Percentiles rank a stretch among this genome's conserved stretches.
These are phyloP conservation scores for Austroboletus rostrupii DNA, from an alignment of 1,284 basidiomycete species.

Conservation along the genomic window DNA sequence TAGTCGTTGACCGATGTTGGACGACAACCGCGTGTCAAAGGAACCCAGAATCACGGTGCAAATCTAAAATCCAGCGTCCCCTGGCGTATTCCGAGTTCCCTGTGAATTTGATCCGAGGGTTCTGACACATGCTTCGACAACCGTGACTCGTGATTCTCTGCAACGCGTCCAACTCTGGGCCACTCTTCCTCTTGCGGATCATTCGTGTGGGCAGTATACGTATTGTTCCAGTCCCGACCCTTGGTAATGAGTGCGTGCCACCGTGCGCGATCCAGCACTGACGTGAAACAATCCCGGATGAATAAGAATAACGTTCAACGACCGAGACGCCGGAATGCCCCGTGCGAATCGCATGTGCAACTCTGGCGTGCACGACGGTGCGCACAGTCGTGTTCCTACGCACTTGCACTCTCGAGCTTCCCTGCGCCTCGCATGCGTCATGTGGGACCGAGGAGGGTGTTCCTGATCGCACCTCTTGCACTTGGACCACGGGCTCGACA, in stretches of 20 bases:
- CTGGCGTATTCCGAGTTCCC: background rate
- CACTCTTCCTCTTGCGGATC: too few species aligned
- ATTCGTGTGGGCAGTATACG: too few species aligned
- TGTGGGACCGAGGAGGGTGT: background rate
- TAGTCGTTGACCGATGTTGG: background rate
- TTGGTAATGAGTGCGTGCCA: too few species aligned
- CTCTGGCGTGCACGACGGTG: background rate
- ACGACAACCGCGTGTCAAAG: background rate
- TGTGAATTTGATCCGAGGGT: slow-evolving; percentile 26
- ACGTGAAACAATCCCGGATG: too few species aligned
- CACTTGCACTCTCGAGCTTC: too few species aligned
- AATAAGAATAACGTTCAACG: too few species aligned
- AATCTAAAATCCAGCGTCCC: slow-evolving; percentile 9
- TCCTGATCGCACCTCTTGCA: background rate
- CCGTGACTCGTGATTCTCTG: slow-evolving; percentile 11
- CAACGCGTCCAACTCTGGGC: background rate
- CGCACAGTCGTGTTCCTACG: background rate
- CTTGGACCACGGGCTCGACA: background rate
- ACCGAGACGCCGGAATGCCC: too few species aligned
- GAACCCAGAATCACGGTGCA: slow-evolving; percentile 11
- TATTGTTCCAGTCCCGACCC: too few species aligned
- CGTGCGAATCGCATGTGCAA: too few species aligned
- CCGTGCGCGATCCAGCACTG: too few species aligned
- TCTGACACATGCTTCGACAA: background rate
- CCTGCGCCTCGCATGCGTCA: background rate